Evolutionary conservation across 2,329 filamentous ascomycete species (phyloP).

Genomic region (Westerdykella ornata): DNA sequence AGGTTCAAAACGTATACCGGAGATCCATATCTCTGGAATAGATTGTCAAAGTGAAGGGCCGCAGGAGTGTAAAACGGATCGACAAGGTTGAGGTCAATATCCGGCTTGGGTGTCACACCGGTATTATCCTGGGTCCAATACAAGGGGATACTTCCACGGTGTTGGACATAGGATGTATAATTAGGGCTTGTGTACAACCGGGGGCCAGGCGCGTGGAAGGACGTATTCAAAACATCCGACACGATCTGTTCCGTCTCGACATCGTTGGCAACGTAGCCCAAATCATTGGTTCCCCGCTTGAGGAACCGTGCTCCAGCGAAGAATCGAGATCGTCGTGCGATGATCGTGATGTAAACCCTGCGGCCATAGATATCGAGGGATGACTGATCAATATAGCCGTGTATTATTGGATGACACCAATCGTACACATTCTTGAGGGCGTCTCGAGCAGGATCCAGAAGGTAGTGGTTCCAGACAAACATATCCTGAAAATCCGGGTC

Average conservation of each 20-base stretch:
- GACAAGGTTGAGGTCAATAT: slow-evolving; percentile 89
- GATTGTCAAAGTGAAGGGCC: slow-evolving; percentile 87
- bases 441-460: slow-evolving; percentile 66
- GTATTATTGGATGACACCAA: slow-evolving; percentile 93
- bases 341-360: slow-evolving; percentile 84
- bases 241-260: slow-evolving; percentile 99
- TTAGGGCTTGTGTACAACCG: slow-evolving; percentile 80
- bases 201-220: slow-evolving; percentile 86
- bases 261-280: slow-evolving; percentile 95
- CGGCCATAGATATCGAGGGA: slow-evolving; percentile 70
- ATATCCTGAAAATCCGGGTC: slow-evolving; percentile 75
- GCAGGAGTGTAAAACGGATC: slow-evolving; percentile 94
- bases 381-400: slow-evolving; percentile 92
- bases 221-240: slow-evolving; percentile 87
- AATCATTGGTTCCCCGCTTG: slow-evolving; percentile 89
- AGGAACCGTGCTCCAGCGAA: slow-evolving; percentile 93
- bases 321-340: slow-evolving; percentile 82
- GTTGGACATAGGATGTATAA: slow-evolving; percentile 94
- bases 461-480: slow-evolving; percentile 96
- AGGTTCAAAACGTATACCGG: slow-evolving; percentile 89
- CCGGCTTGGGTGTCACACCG: slow-evolving; percentile 90
- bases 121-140: slow-evolving; percentile 97
- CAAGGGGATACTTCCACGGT: slow-evolving; percentile 90
- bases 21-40: slow-evolving; percentile 88
- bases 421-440: slow-evolving; percentile 77